A percentile compares a stretch with the other conserved stretches of the same genome.
These are phyloP conservation scores for Powellomyces hirtus DNA, from an alignment of 192 early-diverging fungal genomes.

Conservation along the genomic window DNA sequence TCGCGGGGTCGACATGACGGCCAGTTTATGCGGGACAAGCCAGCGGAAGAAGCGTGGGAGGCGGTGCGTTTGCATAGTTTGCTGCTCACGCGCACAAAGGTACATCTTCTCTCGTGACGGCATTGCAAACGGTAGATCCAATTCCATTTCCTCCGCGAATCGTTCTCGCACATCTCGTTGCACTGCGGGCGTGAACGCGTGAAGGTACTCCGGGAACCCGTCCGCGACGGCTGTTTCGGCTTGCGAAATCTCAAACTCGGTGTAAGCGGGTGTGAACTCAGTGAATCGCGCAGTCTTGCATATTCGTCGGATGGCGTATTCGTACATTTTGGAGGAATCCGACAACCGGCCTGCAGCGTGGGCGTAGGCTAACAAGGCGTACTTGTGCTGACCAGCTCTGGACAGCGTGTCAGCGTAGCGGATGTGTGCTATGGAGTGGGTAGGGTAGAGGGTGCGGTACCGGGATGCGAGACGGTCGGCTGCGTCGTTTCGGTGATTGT, in stretches of 20 bases:
- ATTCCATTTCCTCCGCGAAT: neutral
- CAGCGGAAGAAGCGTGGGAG: conserved; percentile 44
- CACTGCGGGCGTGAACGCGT: neutral
- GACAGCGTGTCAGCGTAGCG: no score
- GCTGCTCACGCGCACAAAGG: neutral
- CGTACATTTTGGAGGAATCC: no score
- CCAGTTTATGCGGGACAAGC: conserved; percentile 39
- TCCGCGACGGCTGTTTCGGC: neutral
- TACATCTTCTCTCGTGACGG: neutral
- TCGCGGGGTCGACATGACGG: conserved; percentile 46
- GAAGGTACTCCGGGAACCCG: neutral
- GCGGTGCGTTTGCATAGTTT: conserved; percentile 21
- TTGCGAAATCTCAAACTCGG: no score
- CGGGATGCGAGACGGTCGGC: neutral
- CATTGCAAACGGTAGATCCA: neutral
- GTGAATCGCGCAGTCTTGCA: no score
- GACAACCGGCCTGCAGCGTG: no score
- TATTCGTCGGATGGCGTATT: no score
- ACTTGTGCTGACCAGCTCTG: no score
- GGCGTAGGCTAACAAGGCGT: no score
- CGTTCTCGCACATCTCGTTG: neutral
- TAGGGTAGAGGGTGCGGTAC: neutral
- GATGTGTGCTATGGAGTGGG: neutral
- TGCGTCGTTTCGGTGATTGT: neutral
- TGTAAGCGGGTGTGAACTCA: neutral